Base-by-base conservation (phyloP, 495 filamentous ascomycete species). In the Arthonia radiata region DNA sequence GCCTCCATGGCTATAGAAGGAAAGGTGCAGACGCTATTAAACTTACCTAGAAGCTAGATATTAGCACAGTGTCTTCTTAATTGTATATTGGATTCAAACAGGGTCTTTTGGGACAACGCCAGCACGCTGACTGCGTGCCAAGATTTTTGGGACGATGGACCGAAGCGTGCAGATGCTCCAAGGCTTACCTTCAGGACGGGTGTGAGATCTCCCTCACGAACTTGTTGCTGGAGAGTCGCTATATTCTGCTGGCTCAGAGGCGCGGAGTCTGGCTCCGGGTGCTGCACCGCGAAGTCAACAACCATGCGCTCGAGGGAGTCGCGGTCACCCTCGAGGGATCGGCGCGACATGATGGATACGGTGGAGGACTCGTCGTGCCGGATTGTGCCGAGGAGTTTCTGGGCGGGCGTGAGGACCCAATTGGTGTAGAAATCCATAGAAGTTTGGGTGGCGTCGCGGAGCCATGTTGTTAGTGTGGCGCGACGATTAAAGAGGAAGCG, bases 231-330 rank as follows among this genome's bases (percentile, higher is more conserved):
- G 29, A 94, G 70, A 5, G 70, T 56, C 2, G 63, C 47, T 23
- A 86, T 65, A 37, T 89, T 58, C 3, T 39, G 34, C 7, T 74
- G 56, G 2, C 54, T 61, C 15, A 67, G 37, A 2, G 31, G 31
- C 17, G 59, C 42, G 7, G 51, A 38, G 7, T 42, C 31, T 2
- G 35, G 37, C 16, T 57, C 52, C 4, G 74, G 67, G 37, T 77
- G 72, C 31, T 90, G 78, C 10, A 67, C 51, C 4, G 78, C 72
- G 50, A 94, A 97, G 37, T 94, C 82, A 10, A 94, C 71, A 2
- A 94, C 86, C 86, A 97, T 97, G 18, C 86, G 67, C 44, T 97
- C 86, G 23, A 97, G 53, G 37, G 80, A 91, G 12, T 76, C 76
- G 24, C 77, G 67, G 38, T 97, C 86, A 11, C 78, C 80, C 42